Percentiles rank a stretch among this genome's conserved stretches.
Conservation (phyloP, 192 early-diverging fungal genomes). For the Coemansia sp. region DNA sequence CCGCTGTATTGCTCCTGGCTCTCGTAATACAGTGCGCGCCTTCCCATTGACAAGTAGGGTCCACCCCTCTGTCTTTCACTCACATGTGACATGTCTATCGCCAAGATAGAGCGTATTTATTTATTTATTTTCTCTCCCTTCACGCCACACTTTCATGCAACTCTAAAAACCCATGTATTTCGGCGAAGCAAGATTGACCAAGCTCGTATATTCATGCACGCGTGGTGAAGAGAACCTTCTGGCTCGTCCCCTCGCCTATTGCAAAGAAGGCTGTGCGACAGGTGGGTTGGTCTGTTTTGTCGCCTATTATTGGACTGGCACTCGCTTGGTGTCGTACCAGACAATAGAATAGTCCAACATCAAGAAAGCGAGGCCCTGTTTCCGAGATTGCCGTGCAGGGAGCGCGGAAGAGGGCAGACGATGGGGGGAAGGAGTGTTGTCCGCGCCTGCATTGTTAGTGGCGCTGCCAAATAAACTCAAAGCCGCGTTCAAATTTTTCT, state of each 20-base stretch:
- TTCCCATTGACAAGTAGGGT: not conserved
- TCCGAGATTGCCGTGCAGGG: not conserved
- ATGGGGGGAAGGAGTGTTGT: not conserved
- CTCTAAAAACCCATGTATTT: not conserved
- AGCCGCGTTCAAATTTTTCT: too few relatives aligned
- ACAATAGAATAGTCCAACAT: too few relatives aligned
- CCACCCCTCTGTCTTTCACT: not conserved
- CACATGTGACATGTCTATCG: constrained; percentile 5
- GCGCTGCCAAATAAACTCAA: too few relatives aligned
- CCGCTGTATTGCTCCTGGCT: not conserved
- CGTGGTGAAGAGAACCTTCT: too few relatives aligned
- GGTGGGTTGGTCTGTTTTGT: too few relatives aligned
- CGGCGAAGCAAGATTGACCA: too few relatives aligned
- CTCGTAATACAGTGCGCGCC: not conserved
- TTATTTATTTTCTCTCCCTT: not conserved
- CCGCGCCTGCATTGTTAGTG: not conserved
- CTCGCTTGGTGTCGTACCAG: too few relatives aligned
- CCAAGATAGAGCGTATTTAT: not conserved
- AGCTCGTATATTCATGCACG: too few relatives aligned
- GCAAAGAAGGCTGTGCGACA: too few relatives aligned
- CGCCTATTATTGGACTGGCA: too few relatives aligned
- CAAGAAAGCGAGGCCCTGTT: too few relatives aligned
- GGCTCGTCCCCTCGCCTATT: too few relatives aligned
- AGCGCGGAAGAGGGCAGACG: not conserved
- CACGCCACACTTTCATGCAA: not conserved